These are phyloP conservation scores for Peronospora tabacina DNA, from an alignment of 352 stramenopile genomes.

Conservation along the genomic window DNA sequence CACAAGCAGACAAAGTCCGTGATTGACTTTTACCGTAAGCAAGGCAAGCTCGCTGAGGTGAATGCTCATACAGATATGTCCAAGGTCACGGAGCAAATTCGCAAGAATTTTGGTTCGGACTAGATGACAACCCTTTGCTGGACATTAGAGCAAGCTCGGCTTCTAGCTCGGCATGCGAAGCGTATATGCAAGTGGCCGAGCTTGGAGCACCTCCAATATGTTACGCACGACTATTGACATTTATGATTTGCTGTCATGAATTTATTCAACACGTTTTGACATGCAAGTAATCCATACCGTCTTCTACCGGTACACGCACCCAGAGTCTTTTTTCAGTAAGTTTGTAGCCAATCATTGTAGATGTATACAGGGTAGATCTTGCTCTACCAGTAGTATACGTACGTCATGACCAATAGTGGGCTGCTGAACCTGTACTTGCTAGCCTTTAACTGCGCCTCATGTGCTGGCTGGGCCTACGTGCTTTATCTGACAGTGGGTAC, in stretches of 20 bases:
- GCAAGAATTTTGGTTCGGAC: slow-evolving; percentile 52
- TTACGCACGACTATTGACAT: slow-evolving; percentile 24
- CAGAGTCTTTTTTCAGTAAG: neutral
- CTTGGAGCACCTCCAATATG: slow-evolving; percentile 4
- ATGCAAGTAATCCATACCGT: neutral
- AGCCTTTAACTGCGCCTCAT: slow-evolving; percentile 63
- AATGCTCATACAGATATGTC: slow-evolving; percentile 88
- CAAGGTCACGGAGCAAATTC: slow-evolving; percentile 80
- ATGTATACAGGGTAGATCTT: slow-evolving; percentile 13
- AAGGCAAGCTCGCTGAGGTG: slow-evolving; percentile 83
- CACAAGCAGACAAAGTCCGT: slow-evolving; percentile 96
- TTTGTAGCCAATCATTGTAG: slow-evolving; percentile 18
- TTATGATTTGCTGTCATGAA: slow-evolving; percentile 10
- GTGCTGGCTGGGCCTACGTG: slow-evolving; percentile 64
- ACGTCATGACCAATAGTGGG: slow-evolving; percentile 54
- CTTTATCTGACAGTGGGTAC: slow-evolving; percentile 54
- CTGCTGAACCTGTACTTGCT: slow-evolving; percentile 68
- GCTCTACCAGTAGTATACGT: slow-evolving; percentile 8
- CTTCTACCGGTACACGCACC: neutral
- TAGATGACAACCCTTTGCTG: slow-evolving; percentile 33
- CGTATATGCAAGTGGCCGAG: neutral
- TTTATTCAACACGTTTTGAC: neutral
- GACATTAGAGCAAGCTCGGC: slow-evolving; percentile 13
- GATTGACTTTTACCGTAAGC: slow-evolving; percentile 85
- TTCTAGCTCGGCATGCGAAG: slow-evolving; percentile 11